Conservation (phyloP, 2,329 filamentous ascomycete genomes). For the Nigrospora oryzae region DNA sequence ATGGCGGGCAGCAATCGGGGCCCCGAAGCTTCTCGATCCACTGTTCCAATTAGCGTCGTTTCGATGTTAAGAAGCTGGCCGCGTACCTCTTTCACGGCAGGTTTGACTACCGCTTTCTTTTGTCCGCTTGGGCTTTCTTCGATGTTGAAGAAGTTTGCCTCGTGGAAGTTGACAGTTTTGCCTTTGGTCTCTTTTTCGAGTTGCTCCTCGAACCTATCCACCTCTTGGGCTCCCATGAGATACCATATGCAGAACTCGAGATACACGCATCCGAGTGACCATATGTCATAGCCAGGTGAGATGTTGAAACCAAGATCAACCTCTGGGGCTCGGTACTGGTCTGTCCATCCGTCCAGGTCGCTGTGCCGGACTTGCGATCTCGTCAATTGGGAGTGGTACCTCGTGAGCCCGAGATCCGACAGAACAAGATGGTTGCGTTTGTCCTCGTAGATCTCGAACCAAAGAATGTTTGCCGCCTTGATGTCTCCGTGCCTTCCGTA, state of each 20-base stretch:
- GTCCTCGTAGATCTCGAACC: constrained; percentile 5
- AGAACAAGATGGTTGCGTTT: constrained; percentile 7
- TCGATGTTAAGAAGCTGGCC: no score
- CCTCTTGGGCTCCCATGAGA: background rate
- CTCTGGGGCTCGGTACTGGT: constrained; percentile 12
- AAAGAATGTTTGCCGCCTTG: constrained; percentile 17
- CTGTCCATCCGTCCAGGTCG: constrained; percentile 1
- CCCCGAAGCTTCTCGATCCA: no score
- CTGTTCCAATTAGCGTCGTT: no score
- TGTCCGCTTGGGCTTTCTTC: background rate
- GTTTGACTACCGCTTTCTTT: background rate
- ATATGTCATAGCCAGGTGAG: constrained; percentile 14
- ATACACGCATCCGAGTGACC: constrained; percentile 17
- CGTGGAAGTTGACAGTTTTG: background rate
- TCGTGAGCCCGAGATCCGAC: constrained; percentile 13
- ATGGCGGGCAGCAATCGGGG: no score
- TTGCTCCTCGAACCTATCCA: no score
- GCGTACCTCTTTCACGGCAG: background rate
- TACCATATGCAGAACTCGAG: constrained; percentile 15
- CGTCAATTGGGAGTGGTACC: constrained; percentile 3
- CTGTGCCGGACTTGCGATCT: background rate
- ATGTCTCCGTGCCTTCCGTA: constrained; percentile 3
- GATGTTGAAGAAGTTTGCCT: background rate
- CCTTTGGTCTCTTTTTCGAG: background rate
- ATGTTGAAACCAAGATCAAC: constrained; percentile 3